Evolutionary conservation across 257 asterid genomes (phyloP), one percentile per base, ranked within the genome.

Genomic region (Handroanthus guayacan): DNA sequence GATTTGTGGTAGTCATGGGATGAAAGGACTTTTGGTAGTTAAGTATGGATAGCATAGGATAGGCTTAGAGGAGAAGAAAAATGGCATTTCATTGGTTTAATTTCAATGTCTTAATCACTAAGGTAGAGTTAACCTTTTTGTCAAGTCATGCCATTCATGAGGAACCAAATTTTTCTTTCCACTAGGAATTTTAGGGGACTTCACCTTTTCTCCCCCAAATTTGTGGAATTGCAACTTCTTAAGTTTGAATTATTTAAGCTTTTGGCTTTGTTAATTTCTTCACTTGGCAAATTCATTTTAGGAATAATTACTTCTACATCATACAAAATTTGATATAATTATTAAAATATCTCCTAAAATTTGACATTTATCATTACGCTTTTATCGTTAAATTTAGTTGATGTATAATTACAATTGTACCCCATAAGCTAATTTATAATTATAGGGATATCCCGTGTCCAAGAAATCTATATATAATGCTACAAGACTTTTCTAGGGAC

Each of bases 221-320:
- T 70, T 25, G 9, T 62, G 82, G 83, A 67, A 61, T 43, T 60
- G 74, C 65, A 77, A 68, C 72, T 65, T 67, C 66, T 58, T 72
- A 74, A 56, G 20, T 57, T 69, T 55, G 62, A 73, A 76, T 72
- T 31, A 62, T 55, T 39, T 34, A 72, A 43, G 58, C 77, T 31
- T 72, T 16, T 48, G 51, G 47, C 13, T 4, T 12, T 31, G 3
- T 11, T n/a, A 3, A 12, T 20, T 44, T 39, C 25, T 16, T 36
- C 5, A 47, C 17, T 10, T 20, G 6, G 52, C 67, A 18, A 65
- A 44, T 25, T 25, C 31, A 25, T 25, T 25, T 25, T 25, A 25
- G 31, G 31, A 25, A 25, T 25, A 25, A 25, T 25, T 25, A 25
- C 31, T 25, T 25, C 31, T 25, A 25, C 31, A 25, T 25, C 31